Evolutionary conservation across 495 filamentous ascomycete species (phyloP).

Genomic region (Pseudoneurospora amorphoporcata): DNA sequence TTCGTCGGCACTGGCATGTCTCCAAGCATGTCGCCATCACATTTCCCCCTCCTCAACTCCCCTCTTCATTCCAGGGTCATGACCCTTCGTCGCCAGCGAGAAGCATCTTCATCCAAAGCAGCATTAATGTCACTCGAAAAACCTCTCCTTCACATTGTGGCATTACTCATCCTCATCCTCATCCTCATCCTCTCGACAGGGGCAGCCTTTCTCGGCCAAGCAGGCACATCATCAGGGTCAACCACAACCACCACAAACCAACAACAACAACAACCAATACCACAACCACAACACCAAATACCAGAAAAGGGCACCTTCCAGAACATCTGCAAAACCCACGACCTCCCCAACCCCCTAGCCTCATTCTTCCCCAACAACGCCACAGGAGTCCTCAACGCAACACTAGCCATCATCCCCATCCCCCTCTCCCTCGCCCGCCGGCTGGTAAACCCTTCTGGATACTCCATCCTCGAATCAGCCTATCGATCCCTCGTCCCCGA

Average conservation of each 20-base stretch:
- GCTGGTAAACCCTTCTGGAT: conserved; percentile 24
- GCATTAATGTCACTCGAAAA: conserved; percentile 7
- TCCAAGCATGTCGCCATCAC: conserved; percentile 19
- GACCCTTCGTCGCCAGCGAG: conserved; percentile 9
- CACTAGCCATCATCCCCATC: conserved; percentile 31
- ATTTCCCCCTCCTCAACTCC: conserved; percentile 13
- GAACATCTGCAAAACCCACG: conserved; percentile 25
- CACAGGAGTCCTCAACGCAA: conserved; percentile 33
- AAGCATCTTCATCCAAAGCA: conserved; percentile 12
- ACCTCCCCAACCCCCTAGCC: conserved; percentile 26
- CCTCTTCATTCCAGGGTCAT: conserved; percentile 9
- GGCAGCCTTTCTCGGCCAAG: conserved; percentile 9
- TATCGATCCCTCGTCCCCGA: conserved; percentile 27
- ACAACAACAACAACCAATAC: neutral
- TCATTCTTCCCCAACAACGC: conserved; percentile 26
- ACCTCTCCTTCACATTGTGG: conserved; percentile 16
- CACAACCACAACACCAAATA: neutral
- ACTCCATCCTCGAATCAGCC: conserved; percentile 28
- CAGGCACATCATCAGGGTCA: neutral
- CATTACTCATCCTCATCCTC: conserved; percentile 7
- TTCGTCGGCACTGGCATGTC: conserved; percentile 9
- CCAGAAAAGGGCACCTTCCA: conserved; percentile 12
- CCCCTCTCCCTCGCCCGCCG: conserved; percentile 22
- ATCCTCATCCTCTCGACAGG: conserved; percentile 12
- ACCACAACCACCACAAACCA: neutral